Base-by-base conservation (phyloP, 2,329 filamentous ascomycete species). In the Teratosphaeriaceae sp. region DNA sequence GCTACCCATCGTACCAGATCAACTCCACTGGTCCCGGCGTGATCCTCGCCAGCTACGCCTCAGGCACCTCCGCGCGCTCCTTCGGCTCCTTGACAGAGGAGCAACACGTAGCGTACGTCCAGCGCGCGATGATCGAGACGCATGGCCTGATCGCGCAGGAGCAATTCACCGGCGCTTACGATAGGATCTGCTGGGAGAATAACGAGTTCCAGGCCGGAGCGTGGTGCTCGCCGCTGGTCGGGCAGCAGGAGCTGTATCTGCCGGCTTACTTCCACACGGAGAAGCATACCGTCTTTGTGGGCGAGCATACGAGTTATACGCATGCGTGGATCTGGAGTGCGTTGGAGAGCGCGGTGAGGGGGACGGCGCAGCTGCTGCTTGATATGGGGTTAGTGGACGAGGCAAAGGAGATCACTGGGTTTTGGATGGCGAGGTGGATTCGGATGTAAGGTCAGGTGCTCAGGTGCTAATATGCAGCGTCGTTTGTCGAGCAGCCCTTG, bases 211-310 rank as follows among this genome's bases (percentile, higher is more conserved):
- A 81, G 58, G 73, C 72, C 1, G 81, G 76, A 3, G 74, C 75
- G 5, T 87, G 81, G 82, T 75, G 75, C 1, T 45, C 40, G 7
- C 55, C 82, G 1, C 63, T 69, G 0, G 67, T 79, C 0, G 81
- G 80, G 0, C 80, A 85, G 64, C 82, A 87, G 55, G 39, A 82
- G 51, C 56, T 85, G 19, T 87, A 82, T 52, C 66, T 87, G 7
- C 82, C 84, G 0, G 78, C 82, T n/a, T 87, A 84, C 56, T 85
- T 82, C 55, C 75, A 80, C 57, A 85, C 81, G 0, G 78, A 86
- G 60, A 73, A 73, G 49, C 77, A 80, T 37, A 79, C 81, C n/a
- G 77, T 85, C 24, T 84, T 85, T 46, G 67, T 59, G 2, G 57
- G 57, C 2, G 82, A 86, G 59, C 81, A 85, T 56, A 85, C 82